phyloP scores from a whole-genome alignment of 441 rosid genomes.

The Euphorbia celastroides region DNA sequence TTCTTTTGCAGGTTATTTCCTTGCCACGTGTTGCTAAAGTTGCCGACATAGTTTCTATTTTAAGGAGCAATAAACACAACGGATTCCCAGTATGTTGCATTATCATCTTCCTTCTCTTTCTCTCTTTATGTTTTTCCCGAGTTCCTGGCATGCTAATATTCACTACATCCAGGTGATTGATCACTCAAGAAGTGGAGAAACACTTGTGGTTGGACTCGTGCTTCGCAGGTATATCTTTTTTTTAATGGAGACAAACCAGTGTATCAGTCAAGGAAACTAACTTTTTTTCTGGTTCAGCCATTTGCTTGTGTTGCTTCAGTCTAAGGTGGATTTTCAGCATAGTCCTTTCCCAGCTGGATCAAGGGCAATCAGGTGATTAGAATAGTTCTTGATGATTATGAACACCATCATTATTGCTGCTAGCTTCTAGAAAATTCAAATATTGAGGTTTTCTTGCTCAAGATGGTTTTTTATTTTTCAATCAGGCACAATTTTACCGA shows the following conservation, averaged over 20 bases:
- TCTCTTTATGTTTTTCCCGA: slow-evolving; percentile 10
- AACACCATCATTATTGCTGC: too few relatives aligned
- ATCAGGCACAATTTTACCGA: slow-evolving; percentile 87
- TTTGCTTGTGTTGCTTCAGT: slow-evolving; percentile 92
- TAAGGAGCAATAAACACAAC: slow-evolving; percentile 81
- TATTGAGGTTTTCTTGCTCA: slow-evolving; percentile 1
- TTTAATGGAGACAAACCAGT: slow-evolving; percentile 1
- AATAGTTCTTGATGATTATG: too few relatives aligned
- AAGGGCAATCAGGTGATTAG: slow-evolving; percentile 55
- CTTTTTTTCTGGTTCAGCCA: slow-evolving; percentile 52
- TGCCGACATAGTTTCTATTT: slow-evolving; percentile 76
- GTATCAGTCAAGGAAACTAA: slow-evolving; percentile 8
- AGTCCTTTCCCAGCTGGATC: slow-evolving; percentile 77
- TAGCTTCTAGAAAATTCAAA: neutral
- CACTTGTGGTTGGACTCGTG: slow-evolving; percentile 83
- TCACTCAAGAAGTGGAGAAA: slow-evolving; percentile 85
- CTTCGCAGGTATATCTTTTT: slow-evolving; percentile 82
- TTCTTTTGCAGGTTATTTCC: slow-evolving; percentile 62
- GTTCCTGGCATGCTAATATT: too few relatives aligned
- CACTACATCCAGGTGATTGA: slow-evolving; percentile 65
- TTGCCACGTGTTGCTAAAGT: slow-evolving; percentile 86
- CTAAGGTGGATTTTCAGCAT: slow-evolving; percentile 93
- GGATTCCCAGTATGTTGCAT: slow-evolving; percentile 79
- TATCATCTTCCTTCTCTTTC: slow-evolving; percentile 10
- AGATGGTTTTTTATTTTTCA: slow-evolving; percentile 16